Percentiles rank a stretch among this genome's conserved stretches.
Conservation (phyloP, 1,284 basidiomycete genomes). For the Ganoderma lucidum region DNA sequence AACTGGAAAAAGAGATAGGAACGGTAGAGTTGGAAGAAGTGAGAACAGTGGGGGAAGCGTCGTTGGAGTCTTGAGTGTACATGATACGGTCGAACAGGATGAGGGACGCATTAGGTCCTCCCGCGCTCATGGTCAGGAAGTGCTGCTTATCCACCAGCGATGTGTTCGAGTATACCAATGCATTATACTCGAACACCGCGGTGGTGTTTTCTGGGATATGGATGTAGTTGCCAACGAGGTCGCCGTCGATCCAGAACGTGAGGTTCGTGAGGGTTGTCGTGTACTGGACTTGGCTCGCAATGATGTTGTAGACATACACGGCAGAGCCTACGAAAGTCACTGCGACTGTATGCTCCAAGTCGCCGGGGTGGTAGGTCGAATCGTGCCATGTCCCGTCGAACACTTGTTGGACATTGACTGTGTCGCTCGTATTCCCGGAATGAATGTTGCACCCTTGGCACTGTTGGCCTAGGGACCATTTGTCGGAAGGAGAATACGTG, state of each 20-base stretch:
- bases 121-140: constrained; percentile 12
- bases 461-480: constrained; percentile 19
- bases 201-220: constrained; percentile 5
- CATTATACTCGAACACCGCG: constrained; percentile 33
- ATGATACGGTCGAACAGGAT: constrained; percentile 26
- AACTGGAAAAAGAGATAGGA: neutral
- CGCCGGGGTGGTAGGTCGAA: constrained; percentile 17
- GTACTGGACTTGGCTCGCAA: constrained; percentile 10
- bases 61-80: constrained; percentile 18
- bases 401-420: constrained; percentile 2
- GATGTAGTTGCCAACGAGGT: constrained; percentile 6
- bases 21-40: neutral
- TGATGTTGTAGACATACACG: constrained; percentile 27
- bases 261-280: constrained; percentile 20
- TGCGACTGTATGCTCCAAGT: neutral
- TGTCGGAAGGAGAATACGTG: constrained; percentile 7
- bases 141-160: constrained; percentile 11
- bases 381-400: constrained; percentile 28
- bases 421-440: neutral
- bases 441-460: constrained; percentile 21
- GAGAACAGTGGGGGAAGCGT: neutral
- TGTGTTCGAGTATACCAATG: constrained; percentile 40
- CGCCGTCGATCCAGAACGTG: constrained; percentile 21
- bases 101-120: constrained; percentile 18
- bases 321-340: constrained; percentile 18